A percentile compares a stretch with the other conserved stretches of the same genome.
Evolutionary conservation across 139 green algal genomes (phyloP).

Genomic region (Micromonas commoda): DNA sequence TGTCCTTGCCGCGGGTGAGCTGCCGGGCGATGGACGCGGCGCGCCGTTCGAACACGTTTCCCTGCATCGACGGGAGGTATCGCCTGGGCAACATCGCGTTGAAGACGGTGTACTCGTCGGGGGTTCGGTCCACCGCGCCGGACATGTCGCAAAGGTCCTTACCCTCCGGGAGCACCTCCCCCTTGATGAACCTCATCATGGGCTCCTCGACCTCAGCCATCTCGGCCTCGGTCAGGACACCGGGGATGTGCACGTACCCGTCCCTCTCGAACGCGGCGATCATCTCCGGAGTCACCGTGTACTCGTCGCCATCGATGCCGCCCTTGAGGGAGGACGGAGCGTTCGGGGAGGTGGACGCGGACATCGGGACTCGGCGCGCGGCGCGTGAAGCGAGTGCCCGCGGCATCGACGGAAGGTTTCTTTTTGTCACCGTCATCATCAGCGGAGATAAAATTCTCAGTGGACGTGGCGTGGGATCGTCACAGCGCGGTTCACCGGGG

Average conservation of each 20-base stretch:
- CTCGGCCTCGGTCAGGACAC: slow-evolving; percentile 31
- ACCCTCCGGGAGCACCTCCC: slow-evolving; percentile 47
- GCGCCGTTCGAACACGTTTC: slow-evolving; percentile 49
- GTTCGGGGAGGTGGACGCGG: too few relatives aligned
- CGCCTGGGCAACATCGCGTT: slow-evolving; percentile 61
- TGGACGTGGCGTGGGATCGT: too few relatives aligned
- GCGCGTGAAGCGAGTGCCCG: too few relatives aligned
- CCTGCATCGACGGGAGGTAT: slow-evolving; percentile 51
- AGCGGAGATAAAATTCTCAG: too few relatives aligned
- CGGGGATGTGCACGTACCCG: slow-evolving; percentile 11
- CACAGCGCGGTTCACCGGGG: too few relatives aligned
- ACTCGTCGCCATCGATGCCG: neutral
- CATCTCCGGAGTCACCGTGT: neutral
- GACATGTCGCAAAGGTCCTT: slow-evolving; percentile 62
- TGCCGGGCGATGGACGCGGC: slow-evolving; percentile 48
- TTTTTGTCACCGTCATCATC: too few relatives aligned
- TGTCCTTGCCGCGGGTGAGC: slow-evolving; percentile 45
- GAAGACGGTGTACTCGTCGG: slow-evolving; percentile 43
- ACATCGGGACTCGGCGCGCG: too few relatives aligned
- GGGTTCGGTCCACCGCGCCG: slow-evolving; percentile 20
- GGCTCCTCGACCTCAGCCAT: slow-evolving; percentile 29
- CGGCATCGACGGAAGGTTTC: too few relatives aligned
- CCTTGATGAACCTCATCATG: slow-evolving; percentile 42
- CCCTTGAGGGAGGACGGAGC: neutral
- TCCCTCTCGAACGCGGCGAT: slow-evolving; percentile 6